Percentiles rank a stretch among this genome's conserved stretches.
Evolutionary conservation across 116 monocot genomes (phyloP).

Genomic region (Papilionanthe hybrid): DNA sequence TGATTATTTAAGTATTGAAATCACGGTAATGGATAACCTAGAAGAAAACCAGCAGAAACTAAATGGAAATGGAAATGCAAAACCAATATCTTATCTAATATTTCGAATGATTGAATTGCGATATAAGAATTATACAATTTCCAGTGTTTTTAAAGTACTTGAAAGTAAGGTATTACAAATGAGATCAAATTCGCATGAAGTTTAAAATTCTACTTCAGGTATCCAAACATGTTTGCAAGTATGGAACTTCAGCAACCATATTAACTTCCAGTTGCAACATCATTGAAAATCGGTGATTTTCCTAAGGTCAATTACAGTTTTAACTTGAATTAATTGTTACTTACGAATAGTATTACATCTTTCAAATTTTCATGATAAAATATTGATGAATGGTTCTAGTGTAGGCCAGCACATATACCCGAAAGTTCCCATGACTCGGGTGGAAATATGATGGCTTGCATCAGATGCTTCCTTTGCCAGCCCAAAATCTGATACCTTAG

Average conservation of each 20-base stretch:
- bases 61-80: not conserved
- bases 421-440: slow-evolving; percentile 82
- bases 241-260: not conserved
- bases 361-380: not conserved
- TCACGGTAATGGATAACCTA: too few relatives aligned
- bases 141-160: too few relatives aligned
- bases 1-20: too few relatives aligned
- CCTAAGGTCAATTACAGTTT: not conserved
- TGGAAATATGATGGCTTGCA: slow-evolving; percentile 61
- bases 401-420: slow-evolving; percentile 34
- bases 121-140: too few relatives aligned
- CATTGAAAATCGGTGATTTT: not conserved
- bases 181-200: too few relatives aligned
- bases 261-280: not conserved
- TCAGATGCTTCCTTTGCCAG: slow-evolving; percentile 73
- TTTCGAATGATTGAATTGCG: too few relatives aligned
- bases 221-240: slow-evolving; percentile 1
- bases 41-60: not conserved
- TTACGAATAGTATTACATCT: not conserved
- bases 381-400: not conserved
- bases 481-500: slow-evolving; percentile 84
- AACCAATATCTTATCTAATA: too few relatives aligned
- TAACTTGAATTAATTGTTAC: not conserved
- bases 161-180: too few relatives aligned
- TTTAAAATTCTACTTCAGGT: too few relatives aligned